Evolutionary conservation across 1,139 yeast genomes (phyloP).

Genomic region (Scheffersomyces titani): DNA sequence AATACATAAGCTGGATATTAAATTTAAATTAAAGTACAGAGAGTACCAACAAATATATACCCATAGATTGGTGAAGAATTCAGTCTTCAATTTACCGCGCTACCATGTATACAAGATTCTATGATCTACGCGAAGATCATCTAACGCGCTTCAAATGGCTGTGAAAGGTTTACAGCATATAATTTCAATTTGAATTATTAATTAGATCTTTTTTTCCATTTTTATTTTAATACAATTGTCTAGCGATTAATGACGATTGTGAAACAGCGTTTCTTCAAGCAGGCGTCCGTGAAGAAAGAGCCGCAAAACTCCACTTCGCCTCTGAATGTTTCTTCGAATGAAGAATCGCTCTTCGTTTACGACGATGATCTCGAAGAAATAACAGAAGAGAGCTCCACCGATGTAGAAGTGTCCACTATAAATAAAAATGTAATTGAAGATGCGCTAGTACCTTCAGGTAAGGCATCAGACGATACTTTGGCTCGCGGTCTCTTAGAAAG

Average conservation of each 20-base stretch:
- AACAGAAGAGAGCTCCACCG: neutral
- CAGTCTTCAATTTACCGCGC: neutral
- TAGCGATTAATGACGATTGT: neutral
- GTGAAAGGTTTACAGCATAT: neutral
- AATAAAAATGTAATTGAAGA: too few relatives aligned
- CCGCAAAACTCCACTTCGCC: neutral
- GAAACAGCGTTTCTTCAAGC: neutral
- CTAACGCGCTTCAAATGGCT: neutral
- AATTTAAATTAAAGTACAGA: too few relatives aligned
- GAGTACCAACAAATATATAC: too few relatives aligned
- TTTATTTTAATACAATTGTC: too few relatives aligned
- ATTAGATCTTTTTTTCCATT: neutral
- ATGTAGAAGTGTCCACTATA: too few relatives aligned
- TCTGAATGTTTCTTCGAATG: neutral
- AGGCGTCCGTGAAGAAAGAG: neutral
- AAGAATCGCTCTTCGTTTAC: neutral
- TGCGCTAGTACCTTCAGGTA: constrained; percentile 6
- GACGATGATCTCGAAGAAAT: neutral
- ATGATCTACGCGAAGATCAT: neutral
- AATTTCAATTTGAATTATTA: neutral
- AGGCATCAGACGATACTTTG: constrained; percentile 8
- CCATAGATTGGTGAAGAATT: too few relatives aligned
- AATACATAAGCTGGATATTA: neutral
- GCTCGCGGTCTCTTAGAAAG: constrained; percentile 18
- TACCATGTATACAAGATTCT: neutral